A percentile compares a stretch with the other conserved stretches of the same genome.
phyloP scores from a whole-genome alignment of 1,139 yeast species.

The Geotrichum citri-aurantii region DNA sequence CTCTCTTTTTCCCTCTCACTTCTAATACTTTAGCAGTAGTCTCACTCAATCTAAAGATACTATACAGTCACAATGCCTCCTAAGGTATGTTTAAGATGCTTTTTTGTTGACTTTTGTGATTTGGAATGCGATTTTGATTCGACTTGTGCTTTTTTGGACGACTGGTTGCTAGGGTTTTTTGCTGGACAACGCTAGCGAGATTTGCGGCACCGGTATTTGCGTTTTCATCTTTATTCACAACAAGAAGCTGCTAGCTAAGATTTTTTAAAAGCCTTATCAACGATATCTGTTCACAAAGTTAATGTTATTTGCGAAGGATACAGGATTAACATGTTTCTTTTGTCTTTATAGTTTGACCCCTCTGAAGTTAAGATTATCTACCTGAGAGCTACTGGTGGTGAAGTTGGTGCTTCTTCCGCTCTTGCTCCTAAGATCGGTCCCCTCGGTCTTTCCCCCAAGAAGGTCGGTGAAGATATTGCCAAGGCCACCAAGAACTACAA shows the following conservation, averaged over 20 bases:
- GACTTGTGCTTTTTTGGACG: neutral
- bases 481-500: constrained; percentile 99
- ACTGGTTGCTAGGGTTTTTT: neutral
- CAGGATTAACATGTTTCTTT: neutral
- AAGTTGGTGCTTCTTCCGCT: constrained; percentile 99
- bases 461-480: constrained; percentile 99
- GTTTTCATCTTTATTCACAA: neutral
- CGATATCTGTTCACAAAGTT: neutral
- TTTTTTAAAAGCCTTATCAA: neutral
- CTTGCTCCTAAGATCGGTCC: constrained; percentile 99
- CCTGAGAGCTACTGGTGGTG: constrained; percentile 99
- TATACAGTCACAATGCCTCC: constrained; percentile 20
- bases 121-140: neutral
- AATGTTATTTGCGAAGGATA: neutral
- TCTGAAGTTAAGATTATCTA: constrained; percentile 96
- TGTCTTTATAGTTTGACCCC: constrained; percentile 71
- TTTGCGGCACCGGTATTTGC: neutral
- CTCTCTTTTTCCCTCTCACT: constrained; percentile 2
- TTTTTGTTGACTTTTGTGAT: neutral
- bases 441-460: constrained; percentile 99
- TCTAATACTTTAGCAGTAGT: constrained; percentile 11
- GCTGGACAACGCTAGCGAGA: neutral
- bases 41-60: constrained; percentile 12
- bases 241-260: neutral
- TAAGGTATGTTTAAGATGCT: constrained; percentile 14